A percentile compares a stretch with the other conserved stretches of the same genome.
phyloP scores from a whole-genome alignment of 805 yeast species.

The Hanseniaspora nectarophila region DNA sequence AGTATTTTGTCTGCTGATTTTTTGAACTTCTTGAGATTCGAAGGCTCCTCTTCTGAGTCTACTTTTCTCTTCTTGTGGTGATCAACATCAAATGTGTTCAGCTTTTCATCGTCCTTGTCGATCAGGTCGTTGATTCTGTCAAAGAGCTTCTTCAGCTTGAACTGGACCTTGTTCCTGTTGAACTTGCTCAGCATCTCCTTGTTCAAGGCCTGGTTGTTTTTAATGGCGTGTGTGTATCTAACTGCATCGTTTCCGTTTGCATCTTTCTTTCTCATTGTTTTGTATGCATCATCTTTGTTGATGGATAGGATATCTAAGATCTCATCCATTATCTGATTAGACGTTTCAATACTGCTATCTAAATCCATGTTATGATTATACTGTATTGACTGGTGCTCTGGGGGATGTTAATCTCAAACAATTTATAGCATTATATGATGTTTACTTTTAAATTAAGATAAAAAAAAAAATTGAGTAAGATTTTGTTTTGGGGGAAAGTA shows the following conservation, averaged over 20 bases:
- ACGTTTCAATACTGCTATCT: neutral
- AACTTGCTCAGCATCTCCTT: constrained; percentile 24
- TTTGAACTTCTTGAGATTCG: constrained; percentile 19
- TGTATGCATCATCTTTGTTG: constrained; percentile 19
- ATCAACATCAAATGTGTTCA: constrained; percentile 10
- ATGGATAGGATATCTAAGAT: neutral
- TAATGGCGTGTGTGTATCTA: constrained; percentile 19
- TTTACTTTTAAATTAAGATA: too few species aligned
- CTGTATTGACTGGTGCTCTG: too few species aligned
- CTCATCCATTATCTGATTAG: neutral
- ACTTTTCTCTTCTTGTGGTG: neutral
- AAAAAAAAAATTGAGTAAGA: too few species aligned
- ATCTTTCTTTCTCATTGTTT: constrained; percentile 25
- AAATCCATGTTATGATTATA: neutral
- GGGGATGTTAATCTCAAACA: too few species aligned
- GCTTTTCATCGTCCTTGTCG: constrained; percentile 8
- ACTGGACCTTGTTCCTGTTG: constrained; percentile 18
- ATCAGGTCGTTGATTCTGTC: constrained; percentile 18
- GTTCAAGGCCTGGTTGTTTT: constrained; percentile 5
- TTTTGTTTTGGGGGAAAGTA: too few species aligned
- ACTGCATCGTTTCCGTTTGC: constrained; percentile 22
- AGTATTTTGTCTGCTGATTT: constrained; percentile 14
- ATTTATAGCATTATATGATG: too few species aligned
- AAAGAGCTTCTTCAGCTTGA: constrained; percentile 13
- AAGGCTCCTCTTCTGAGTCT: constrained; percentile 16